phyloP scores from a whole-genome alignment of 176 grass and related monocot genomes.

The Hsuehochloa calcarea region DNA sequence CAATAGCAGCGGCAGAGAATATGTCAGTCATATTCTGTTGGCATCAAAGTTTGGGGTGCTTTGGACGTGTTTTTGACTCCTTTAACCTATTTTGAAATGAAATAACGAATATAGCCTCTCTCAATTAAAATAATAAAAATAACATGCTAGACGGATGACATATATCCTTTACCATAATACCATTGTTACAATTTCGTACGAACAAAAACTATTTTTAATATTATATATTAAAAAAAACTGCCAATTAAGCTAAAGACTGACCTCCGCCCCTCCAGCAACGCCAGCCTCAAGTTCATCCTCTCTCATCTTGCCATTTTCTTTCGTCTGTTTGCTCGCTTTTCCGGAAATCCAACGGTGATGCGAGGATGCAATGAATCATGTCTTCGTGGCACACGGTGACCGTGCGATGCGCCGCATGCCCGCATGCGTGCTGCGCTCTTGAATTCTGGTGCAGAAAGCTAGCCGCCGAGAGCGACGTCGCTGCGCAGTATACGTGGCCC shows the following conservation, averaged over 20 bases:
- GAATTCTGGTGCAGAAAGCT: neutral
- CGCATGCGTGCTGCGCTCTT: neutral
- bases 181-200: too few relatives aligned
- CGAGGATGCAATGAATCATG: neutral
- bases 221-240: too few relatives aligned
- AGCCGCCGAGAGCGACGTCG: neutral
- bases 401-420: neutral
- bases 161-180: too few relatives aligned
- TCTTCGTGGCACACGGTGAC: too few relatives aligned
- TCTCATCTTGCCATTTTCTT: neutral
- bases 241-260: too few relatives aligned
- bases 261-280: too few relatives aligned
- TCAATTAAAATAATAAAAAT: too few relatives aligned
- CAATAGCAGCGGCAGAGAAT: conserved; percentile 22
- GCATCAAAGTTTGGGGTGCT: conserved; percentile 45
- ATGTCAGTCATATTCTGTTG: conserved; percentile 42
- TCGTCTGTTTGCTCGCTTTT: neutral
- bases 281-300: conserved; percentile 26
- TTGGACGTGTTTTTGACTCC: too few relatives aligned
- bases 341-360: neutral
- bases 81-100: too few relatives aligned
- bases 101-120: too few relatives aligned
- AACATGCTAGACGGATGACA: too few relatives aligned
- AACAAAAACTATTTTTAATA: too few relatives aligned
- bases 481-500: neutral